These are phyloP conservation scores for Sextonia rubra DNA, from an alignment of 164 flowering plant species.

Conservation along the genomic window DNA sequence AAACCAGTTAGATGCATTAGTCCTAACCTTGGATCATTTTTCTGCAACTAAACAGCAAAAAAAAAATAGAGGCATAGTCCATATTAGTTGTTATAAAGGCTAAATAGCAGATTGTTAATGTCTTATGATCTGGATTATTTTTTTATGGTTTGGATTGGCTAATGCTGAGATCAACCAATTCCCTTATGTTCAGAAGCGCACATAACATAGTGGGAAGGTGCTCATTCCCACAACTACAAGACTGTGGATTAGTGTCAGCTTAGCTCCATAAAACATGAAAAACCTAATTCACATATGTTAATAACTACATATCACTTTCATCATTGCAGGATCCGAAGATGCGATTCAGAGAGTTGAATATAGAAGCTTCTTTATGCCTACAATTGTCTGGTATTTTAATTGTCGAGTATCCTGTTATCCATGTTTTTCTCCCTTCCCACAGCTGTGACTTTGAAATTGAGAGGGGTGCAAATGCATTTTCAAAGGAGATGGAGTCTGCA, in stretches of 20 bases:
- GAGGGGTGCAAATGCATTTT: constrained; percentile 20
- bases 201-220: too few species aligned
- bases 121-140: too few species aligned
- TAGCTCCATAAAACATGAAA: too few species aligned
- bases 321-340: constrained; percentile 57
- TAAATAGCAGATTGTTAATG: too few species aligned
- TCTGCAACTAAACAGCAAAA: too few species aligned
- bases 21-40: too few species aligned
- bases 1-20: too few species aligned
- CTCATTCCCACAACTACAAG: too few species aligned
- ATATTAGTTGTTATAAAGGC: too few species aligned
- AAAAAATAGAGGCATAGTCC: too few species aligned
- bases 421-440: constrained; percentile 67
- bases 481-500: constrained; percentile 12
- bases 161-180: not conserved
- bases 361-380: constrained; percentile 39
- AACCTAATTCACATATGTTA: too few species aligned
- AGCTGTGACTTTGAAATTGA: constrained; percentile 51
- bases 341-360: constrained; percentile 55
- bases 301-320: not conserved
- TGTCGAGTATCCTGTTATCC: constrained; percentile 73
- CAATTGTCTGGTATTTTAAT: constrained; percentile 48
- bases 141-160: not conserved
- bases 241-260: too few species aligned
- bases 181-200: not conserved